Base-by-base conservation (phyloP, 345 rosid genomes). In the Sonneratia caseolaris region DNA sequence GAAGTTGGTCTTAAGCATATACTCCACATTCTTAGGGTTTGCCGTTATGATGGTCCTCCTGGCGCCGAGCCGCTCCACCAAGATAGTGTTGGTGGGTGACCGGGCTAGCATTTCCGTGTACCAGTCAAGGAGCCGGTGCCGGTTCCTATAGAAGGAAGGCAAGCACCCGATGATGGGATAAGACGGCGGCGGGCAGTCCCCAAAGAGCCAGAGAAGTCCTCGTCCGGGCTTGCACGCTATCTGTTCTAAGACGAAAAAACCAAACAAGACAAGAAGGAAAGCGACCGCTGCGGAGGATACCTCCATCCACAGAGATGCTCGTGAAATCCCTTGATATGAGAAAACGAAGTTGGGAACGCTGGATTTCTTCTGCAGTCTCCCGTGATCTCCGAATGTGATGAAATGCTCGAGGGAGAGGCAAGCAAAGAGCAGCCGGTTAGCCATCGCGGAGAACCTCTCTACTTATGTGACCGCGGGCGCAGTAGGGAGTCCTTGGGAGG, bases 1-100 rank as follows among this genome's bases (percentile, higher is more conserved):
- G 80, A 92, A 92, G 85, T 90, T 92, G 43, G 93, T 88, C 72
- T 82, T 87, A 70, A 92, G 96, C 38, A 92, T 80, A 74, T 92
- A 83, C 84, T 87, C 87, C 0, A 92, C 98, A 77, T 92, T 92
- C 35, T 77, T 72, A 0, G 89, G 89, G 74, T 90, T 90, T 15
- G 93, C 96, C 2, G 96, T 92, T 55, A 92, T 88, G 45, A 90
- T 59, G 19, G 96, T 90, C 71, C 87, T 70, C 24, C 81, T 78
- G 10, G 89, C 89, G 14, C 91, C 96, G 0, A 87, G 79, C 45
- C 95, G 86, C 37, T 75, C 19, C n/a, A 92, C 81, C 16, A 85
- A 82, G 16, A 90, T 84, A 0, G 96, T 92, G 64, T 76, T 78
- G 73, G 85, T 86, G 6, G 87, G 77, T 9, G 93, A 88, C 70